Evolutionary conservation across 345 rosid genomes (phyloP).

Genomic region (Brassica juncea): DNA sequence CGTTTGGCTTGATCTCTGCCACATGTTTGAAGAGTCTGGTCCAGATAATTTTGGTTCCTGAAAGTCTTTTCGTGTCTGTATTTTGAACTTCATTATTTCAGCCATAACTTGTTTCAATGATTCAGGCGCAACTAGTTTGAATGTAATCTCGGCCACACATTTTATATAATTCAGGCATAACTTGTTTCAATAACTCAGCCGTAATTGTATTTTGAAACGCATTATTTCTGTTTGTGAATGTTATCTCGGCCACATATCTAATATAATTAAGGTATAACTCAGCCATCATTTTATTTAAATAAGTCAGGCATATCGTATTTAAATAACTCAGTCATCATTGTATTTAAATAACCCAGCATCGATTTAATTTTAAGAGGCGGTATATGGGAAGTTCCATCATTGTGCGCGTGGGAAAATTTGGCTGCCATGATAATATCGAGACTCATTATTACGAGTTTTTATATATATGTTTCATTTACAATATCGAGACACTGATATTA

Average conservation of each 20-base stretch:
- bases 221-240: too few species aligned
- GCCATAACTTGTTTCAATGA: neutral
- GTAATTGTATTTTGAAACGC: neutral
- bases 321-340: neutral
- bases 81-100: neutral
- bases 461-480: neutral
- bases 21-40: neutral
- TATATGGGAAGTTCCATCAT: neutral
- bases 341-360: neutral
- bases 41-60: neutral
- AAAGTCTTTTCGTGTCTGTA: neutral
- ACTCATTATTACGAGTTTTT: neutral
- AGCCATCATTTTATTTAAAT: neutral
- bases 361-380: neutral
- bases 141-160: neutral
- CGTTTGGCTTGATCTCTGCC: neutral
- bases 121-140: too few species aligned
- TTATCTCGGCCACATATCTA: neutral
- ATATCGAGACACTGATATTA: neutral
- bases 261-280: neutral
- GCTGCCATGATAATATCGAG: neutral
- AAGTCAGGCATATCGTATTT: neutral
- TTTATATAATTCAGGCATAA: neutral
- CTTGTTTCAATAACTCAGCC: neutral
- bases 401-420: neutral